phyloP scores from a whole-genome alignment of 345 rosid species.

The Gossypium thurberi region DNA sequence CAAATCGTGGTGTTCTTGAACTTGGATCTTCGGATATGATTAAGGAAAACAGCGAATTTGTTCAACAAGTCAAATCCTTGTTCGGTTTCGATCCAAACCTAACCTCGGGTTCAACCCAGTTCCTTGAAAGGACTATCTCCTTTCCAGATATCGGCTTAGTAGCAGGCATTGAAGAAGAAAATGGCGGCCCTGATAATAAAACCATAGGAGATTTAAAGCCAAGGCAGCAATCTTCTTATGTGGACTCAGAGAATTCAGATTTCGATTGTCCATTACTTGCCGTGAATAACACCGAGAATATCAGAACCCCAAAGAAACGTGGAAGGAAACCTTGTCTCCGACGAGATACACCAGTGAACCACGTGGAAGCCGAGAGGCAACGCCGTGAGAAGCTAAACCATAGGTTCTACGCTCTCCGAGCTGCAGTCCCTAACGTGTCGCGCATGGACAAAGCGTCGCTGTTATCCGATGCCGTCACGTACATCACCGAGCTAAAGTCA shows the following conservation, averaged over 20 bases:
- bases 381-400: slow-evolving; percentile 79
- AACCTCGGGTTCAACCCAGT: slow-evolving; percentile 16
- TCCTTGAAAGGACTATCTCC: slow-evolving; percentile 35
- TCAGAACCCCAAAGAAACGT: slow-evolving; percentile 38
- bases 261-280: slow-evolving; percentile 32
- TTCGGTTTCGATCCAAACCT: slow-evolving; percentile 38
- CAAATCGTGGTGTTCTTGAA: slow-evolving; percentile 53
- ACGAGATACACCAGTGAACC: slow-evolving; percentile 37
- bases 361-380: slow-evolving; percentile 80
- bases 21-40: slow-evolving; percentile 44
- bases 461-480: slow-evolving; percentile 60
- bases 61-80: slow-evolving; percentile 46
- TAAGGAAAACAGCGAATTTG: slow-evolving; percentile 40
- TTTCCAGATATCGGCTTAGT: slow-evolving; percentile 50
- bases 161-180: slow-evolving; percentile 41
- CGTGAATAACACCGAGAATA: slow-evolving; percentile 20
- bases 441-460: slow-evolving; percentile 78
- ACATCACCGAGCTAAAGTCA: slow-evolving; percentile 52
- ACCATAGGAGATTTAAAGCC: background rate
- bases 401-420: slow-evolving; percentile 66
- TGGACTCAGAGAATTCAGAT: slow-evolving; percentile 53
- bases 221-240: slow-evolving; percentile 14
- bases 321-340: slow-evolving; percentile 44
- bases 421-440: slow-evolving; percentile 76
- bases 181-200: slow-evolving; percentile 8